Evolutionary conservation across 2,329 filamentous ascomycete species (phyloP), one percentile per base, ranked within the genome.

Genomic region (Pseudogymnoascus sp.): DNA sequence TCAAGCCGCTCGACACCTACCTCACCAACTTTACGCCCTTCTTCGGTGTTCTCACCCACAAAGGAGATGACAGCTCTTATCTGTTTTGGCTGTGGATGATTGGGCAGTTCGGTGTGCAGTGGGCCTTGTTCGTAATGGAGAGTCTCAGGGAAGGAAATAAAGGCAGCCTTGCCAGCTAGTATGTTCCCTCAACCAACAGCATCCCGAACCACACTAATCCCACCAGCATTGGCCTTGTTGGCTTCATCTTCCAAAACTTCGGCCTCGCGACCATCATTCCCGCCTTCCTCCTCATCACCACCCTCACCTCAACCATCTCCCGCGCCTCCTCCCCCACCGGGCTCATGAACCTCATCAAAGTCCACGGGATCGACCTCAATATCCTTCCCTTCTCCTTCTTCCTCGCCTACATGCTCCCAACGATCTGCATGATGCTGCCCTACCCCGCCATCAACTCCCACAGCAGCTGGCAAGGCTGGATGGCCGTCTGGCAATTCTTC

Each of bases 71-170:
- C 34, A 61, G 60, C 19, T 25, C 21, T 19, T 61, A 61, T 61
- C 28, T 61, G 5, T 61, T 61, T 19, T 61, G 60, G 60, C 8
- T 61, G 21, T 61, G 60, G 60, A 61, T 61, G 60, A 61, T 61
- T 23, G 36, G 36, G 13, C 60, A 61, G 60, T 41, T 41, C 8
- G 60, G 60, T n/a, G 28, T 61, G 6, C 39, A 41, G 13, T 61
- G 60, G 60, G 21, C 21, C 23, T 3, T 61, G 19, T n/a, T 61
- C 34, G 23, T 61, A 2, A 14, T 61, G 60, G 60, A 61, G 60
- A 39, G 39, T 41, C 25, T 61, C 14, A 39, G 60, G 21, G 60
- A 41, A 8, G 60, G 60, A 25, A 41, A 41, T 61, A 43, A 43
- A 39, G 60, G 36, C 60, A 41, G 19, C 16, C 4, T 41, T 61